phyloP scores from a whole-genome alignment of 306 rosid species.

The Geum urbanum region DNA sequence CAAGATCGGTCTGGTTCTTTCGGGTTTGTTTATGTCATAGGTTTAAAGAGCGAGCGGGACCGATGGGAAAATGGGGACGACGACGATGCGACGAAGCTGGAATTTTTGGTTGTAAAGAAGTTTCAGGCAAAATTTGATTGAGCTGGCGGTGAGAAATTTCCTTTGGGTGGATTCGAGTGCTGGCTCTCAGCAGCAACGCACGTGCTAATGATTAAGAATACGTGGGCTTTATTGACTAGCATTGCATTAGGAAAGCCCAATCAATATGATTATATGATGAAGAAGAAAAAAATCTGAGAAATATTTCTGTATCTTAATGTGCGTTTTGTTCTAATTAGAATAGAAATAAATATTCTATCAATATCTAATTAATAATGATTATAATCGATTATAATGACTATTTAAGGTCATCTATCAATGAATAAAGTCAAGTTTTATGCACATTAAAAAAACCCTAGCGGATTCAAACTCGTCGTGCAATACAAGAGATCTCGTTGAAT shows the following conservation, averaged over 20 bases:
- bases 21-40: neutral
- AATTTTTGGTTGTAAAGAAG: neutral
- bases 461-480: no score
- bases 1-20: neutral
- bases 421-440: no score
- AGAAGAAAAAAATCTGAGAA: no score
- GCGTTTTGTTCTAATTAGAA: no score
- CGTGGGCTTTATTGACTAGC: neutral
- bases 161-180: neutral
- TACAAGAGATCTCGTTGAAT: no score
- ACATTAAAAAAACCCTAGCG: no score
- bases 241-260: neutral
- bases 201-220: neutral
- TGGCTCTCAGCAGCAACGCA: neutral
- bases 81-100: neutral
- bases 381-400: no score
- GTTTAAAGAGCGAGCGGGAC: neutral
- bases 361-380: no score
- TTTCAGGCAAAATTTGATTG: neutral
- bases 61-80: neutral
- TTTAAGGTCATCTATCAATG: no score
- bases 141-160: neutral
- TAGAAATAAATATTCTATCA: no score
- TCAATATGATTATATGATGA: no score
- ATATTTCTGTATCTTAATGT: no score